These are phyloP conservation scores for Pilatotrama ljubarskyi DNA, from an alignment of 768 basidiomycete genomes.

Conservation along the genomic window DNA sequence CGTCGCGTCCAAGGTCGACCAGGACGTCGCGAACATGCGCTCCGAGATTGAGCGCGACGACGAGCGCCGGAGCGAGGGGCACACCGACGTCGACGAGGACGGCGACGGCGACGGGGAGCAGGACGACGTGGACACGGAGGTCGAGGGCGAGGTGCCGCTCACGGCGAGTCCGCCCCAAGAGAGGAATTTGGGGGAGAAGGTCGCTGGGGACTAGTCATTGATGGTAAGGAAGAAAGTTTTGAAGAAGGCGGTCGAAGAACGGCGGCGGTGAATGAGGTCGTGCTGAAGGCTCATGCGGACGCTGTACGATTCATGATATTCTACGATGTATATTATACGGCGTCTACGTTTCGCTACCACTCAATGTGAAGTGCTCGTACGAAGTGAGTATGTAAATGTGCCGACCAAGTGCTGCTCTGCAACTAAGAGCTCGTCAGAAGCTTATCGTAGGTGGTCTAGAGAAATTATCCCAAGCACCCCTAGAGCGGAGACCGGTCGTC, in stretches of 20 bases:
- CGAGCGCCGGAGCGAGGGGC: conserved; percentile 32
- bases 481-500: too few species aligned
- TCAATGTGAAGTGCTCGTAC: not conserved
- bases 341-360: not conserved
- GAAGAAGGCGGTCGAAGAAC: not conserved
- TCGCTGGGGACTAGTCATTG: not conserved
- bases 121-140: not conserved
- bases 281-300: conserved; percentile 2
- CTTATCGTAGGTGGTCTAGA: too few species aligned
- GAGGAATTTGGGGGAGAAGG: not conserved
- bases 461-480: too few species aligned
- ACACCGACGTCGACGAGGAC: conserved; percentile 26
- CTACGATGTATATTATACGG: conserved; percentile 8
- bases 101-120: conserved; percentile 27
- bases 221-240: not conserved
- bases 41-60: conserved; percentile 75
- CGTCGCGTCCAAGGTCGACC: conserved; percentile 81
- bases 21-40: conserved; percentile 79
- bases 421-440: too few species aligned
- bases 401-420: too few species aligned
- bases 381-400: too few species aligned
- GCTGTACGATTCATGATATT: not conserved
- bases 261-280: not conserved
- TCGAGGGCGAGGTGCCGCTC: not conserved
- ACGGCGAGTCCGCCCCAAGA: conserved; percentile 3